phyloP scores from a whole-genome alignment of 2,329 filamentous ascomycete genomes.

The Epichloe brachyelytri region DNA sequence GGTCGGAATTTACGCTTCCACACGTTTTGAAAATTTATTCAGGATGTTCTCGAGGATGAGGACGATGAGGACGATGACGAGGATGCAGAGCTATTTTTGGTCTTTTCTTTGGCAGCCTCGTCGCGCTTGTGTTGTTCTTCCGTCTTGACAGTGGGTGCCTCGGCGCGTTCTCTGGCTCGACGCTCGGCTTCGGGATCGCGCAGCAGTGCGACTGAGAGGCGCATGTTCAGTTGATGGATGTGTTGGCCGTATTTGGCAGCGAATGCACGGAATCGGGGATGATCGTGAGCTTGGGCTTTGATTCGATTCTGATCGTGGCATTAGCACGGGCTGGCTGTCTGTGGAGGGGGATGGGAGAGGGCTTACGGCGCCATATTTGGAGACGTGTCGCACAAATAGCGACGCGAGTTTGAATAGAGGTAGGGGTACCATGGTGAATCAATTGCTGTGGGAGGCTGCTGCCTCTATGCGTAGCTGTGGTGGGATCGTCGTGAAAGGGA shows the following conservation, averaged over 20 bases:
- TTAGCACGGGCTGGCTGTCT: constrained; percentile 7
- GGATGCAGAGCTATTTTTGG: constrained; percentile 9
- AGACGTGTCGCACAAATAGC: constrained; percentile 51
- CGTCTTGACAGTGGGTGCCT: constrained; percentile 52
- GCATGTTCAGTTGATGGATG: constrained; percentile 57
- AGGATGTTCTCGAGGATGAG: constrained; percentile 12
- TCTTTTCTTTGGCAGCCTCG: constrained; percentile 30
- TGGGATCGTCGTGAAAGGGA: not conserved
- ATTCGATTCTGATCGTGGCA: constrained; percentile 43
- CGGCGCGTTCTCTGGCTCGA: constrained; percentile 47
- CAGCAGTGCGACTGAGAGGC: constrained; percentile 44
- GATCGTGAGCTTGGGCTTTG: constrained; percentile 52
- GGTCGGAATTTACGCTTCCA: constrained; percentile 51
- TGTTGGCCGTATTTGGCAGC: constrained; percentile 49
- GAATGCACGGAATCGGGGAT: constrained; percentile 45
- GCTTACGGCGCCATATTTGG: constrained; percentile 56
- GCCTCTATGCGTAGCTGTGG: not conserved
- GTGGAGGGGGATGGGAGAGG: not conserved
- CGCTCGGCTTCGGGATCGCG: constrained; percentile 45
- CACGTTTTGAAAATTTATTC: constrained; percentile 32
- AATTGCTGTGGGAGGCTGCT: not conserved
- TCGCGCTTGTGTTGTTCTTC: constrained; percentile 47
- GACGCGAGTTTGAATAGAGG: constrained; percentile 55
- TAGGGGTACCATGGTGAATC: constrained; percentile 43
- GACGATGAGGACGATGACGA: not conserved